phyloP scores from a whole-genome alignment of 73 alveolate species.

The Paramecium caudatum region DNA sequence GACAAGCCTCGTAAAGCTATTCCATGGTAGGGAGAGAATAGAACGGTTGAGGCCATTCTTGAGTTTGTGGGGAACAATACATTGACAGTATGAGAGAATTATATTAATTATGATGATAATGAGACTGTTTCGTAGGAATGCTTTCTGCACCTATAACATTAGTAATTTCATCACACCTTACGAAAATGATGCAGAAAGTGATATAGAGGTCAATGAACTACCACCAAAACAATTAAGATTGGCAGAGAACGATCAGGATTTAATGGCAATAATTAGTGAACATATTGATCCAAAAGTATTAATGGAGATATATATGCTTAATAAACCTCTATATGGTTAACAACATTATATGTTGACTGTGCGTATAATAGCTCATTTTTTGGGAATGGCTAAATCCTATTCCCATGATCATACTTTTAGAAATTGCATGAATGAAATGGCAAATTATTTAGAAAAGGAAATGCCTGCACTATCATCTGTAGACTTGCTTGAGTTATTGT shows the following conservation, averaged over 20 bases:
- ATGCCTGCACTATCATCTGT: not conserved
- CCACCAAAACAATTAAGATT: not conserved
- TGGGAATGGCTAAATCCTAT: not conserved
- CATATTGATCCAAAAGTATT: constrained; percentile 34
- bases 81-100: too few species aligned
- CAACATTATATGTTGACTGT: not conserved
- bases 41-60: not conserved
- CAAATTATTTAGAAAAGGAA: not conserved
- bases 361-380: constrained; percentile 33
- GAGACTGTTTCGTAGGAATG: too few species aligned
- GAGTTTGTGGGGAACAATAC: constrained; percentile 60
- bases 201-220: not conserved
- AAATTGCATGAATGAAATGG: not conserved
- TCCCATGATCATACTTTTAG: not conserved
- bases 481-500: constrained; percentile 5
- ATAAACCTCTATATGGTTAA: not conserved
- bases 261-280: constrained; percentile 13
- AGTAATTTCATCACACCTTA: too few species aligned
- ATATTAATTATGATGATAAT: too few species aligned
- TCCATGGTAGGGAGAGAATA: constrained; percentile 4
- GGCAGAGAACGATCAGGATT: not conserved
- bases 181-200: constrained; percentile 13
- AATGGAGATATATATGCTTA: not conserved
- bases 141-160: too few species aligned
- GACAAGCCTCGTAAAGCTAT: not conserved